Evolutionary conservation across 306 rosid genomes (phyloP), one percentile per base, ranked within the genome.

Genomic region (Echinosophora koreensis): DNA sequence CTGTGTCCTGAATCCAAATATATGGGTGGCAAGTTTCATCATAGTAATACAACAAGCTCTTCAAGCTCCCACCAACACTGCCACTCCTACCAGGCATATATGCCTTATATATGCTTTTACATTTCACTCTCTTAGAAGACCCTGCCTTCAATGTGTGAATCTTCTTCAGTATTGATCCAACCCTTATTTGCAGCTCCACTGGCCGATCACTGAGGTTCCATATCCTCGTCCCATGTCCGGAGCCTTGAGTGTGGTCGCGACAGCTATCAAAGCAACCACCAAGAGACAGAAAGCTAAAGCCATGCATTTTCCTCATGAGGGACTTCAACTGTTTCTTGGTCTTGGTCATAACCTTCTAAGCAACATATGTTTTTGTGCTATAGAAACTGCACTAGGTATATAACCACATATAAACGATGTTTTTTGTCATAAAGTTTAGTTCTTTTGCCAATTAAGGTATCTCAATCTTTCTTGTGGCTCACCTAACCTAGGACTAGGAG

Each of bases 161-260:
- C 82, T 86, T 95, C 80, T 95, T 95, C 81, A 95, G 66, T 51
- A 85, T 90, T 55, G 98, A 90, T 16, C 98, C 97, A 8, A 95
- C 98, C 87, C 98, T 89, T 68, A 95, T 92, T 75, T 92, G 98
- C 73, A 95, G 82, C 85, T 95, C 98, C 77, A 95, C 86, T n/a
- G 97, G 90, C 57, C 83, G 71, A 83, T 92, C 98, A 66, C 93
- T 88, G 17, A 85, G 89, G 82, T 95, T 95, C 98, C 98, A 95
- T 67, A 95, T 87, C 84, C 97, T 87, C 0, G 98, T 95, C 27
- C 97, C 98, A 0, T 72, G 39, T 17, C 97, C 95, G 0, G 97
- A 87, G 13, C 84, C 86, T 49, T 69, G 91, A 11, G 83, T 71
- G 55, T 86, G 97, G 71, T 90, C 97, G 6, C 92, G 80, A 74